Conservation (phyloP, 176 grass and related monocot genomes). For the Microstegium vimineum region DNA sequence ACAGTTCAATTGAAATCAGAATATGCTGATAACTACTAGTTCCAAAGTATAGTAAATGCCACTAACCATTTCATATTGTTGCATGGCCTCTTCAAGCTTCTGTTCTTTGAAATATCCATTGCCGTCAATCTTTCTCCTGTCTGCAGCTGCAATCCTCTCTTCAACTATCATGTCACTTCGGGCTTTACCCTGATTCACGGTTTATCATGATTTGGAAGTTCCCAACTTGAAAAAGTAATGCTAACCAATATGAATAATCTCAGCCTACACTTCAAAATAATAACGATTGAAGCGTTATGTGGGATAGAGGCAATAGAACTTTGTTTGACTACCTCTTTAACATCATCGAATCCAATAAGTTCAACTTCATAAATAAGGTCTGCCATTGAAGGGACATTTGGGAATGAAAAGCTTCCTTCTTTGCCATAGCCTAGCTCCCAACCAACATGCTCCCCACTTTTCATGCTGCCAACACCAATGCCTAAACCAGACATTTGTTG, state of each 20-base stretch:
- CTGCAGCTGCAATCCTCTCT: constrained; percentile 93
- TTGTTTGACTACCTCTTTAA: constrained; percentile 69
- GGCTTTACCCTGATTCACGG: constrained; percentile 76
- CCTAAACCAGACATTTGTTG: constrained; percentile 66
- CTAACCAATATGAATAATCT: constrained; percentile 1
- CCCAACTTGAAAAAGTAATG: not conserved
- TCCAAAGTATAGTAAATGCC: not conserved
- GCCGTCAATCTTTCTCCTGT: constrained; percentile 83
- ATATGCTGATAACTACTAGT: not conserved
- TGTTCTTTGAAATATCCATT: constrained; percentile 80
- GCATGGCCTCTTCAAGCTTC: constrained; percentile 87
- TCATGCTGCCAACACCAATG: constrained; percentile 87
- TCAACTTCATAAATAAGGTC: constrained; percentile 91
- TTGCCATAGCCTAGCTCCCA: constrained; percentile 93
- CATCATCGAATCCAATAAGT: constrained; percentile 90
- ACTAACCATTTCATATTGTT: constrained; percentile 94
- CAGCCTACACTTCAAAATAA: not conserved
- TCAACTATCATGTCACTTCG: constrained; percentile 92
- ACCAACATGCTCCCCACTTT: constrained; percentile 70
- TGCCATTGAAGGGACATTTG: constrained; percentile 90
- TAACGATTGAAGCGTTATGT: not conserved
- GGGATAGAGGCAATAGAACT: not conserved
- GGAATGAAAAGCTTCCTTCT: constrained; percentile 98
- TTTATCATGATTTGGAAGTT: constrained; percentile 18
- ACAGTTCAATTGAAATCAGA: not conserved